Conservation (phyloP, 148 eudicot genomes). For the Drosera capensis region DNA sequence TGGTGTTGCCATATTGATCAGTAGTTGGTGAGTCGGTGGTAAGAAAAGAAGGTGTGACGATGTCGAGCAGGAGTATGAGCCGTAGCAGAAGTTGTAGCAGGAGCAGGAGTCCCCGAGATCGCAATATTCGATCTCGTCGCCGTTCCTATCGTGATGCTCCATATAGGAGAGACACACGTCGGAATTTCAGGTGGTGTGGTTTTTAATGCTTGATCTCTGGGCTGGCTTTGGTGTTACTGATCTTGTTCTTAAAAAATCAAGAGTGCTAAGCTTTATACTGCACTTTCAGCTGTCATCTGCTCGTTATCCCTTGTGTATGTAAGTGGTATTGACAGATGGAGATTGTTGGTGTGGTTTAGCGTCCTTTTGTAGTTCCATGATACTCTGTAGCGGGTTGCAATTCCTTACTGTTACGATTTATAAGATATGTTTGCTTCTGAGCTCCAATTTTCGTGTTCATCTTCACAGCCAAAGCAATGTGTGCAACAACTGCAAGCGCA, state of each 20-base stretch:
- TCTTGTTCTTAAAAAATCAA: neutral
- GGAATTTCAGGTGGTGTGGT: constrained; percentile 91
- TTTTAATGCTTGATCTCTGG: constrained; percentile 11
- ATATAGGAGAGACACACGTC: constrained; percentile 68
- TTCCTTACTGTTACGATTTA: neutral
- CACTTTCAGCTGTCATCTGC: no score
- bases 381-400: no score
- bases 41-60: constrained; percentile 28
- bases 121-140: constrained; percentile 65
- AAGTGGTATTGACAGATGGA: no score
- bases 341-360: no score
- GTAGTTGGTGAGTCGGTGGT: constrained; percentile 32
- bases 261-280: neutral
- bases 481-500: constrained; percentile 41
- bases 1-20: constrained; percentile 31
- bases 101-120: constrained; percentile 85
- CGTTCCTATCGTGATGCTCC: constrained; percentile 86
- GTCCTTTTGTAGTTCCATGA: no score
- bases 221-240: constrained; percentile 5
- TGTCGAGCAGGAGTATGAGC: constrained; percentile 45
- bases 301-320: no score
- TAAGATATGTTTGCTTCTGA: neutral
- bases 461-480: constrained; percentile 24
- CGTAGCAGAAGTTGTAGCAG: constrained; percentile 57
- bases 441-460: neutral